These are phyloP conservation scores for Aspergillus sp. DNA, from an alignment of 2,329 filamentous ascomycete species.

Conservation along the genomic window DNA sequence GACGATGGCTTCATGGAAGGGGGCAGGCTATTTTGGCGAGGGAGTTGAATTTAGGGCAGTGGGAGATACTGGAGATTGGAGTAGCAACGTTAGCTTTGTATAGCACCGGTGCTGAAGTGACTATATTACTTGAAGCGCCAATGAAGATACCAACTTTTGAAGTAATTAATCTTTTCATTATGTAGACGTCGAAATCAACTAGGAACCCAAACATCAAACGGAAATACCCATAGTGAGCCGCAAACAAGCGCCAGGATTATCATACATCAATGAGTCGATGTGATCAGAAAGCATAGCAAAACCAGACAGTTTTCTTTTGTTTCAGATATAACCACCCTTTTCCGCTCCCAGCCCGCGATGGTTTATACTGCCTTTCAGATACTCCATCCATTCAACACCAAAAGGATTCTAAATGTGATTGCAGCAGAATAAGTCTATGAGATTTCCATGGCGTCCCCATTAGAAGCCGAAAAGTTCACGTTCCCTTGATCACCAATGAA, in stretches of 20 bases:
- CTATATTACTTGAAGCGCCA: constrained; percentile 12
- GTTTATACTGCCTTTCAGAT: constrained; percentile 10
- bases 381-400: constrained; percentile 16
- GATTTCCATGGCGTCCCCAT: constrained; percentile 69
- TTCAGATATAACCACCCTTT: background rate
- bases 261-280: constrained; percentile 39
- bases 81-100: constrained; percentile 51
- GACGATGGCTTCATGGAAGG: constrained; percentile 89
- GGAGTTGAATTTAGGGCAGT: constrained; percentile 72
- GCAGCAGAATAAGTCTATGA: constrained; percentile 43
- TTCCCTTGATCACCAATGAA: constrained; percentile 84
- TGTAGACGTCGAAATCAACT: constrained; percentile 24
- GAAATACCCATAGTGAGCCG: constrained; percentile 24
- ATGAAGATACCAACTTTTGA: constrained; percentile 8
- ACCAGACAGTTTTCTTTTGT: constrained; percentile 11
- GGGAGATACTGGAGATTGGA: constrained; percentile 59
- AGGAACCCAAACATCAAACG: constrained; percentile 19
- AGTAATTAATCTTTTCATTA: constrained; percentile 22
- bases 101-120: constrained; percentile 32
- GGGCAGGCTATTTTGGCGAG: constrained; percentile 89
- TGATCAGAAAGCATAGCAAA: constrained; percentile 22
- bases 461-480: constrained; percentile 66
- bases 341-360: background rate
- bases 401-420: constrained; percentile 7
- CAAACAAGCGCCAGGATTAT: constrained; percentile 39